phyloP scores from a whole-genome alignment of 306 rosid species.

The Fagus crenata region DNA sequence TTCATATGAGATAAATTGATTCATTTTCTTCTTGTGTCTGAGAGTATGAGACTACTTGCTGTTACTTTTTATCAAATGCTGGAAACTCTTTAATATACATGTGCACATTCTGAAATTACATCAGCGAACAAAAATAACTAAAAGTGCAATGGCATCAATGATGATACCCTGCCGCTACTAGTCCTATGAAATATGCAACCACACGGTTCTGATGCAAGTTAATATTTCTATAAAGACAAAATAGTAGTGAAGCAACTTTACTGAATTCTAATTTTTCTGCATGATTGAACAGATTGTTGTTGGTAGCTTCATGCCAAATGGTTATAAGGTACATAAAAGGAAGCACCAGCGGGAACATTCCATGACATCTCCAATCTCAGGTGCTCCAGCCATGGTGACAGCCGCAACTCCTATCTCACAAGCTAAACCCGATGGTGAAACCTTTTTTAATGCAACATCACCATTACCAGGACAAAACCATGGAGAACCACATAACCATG shows the following conservation, averaged over 20 bases:
- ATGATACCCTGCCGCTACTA: not conserved
- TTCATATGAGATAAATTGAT: not conserved
- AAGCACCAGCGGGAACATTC: constrained; percentile 52
- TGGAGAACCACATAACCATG: constrained; percentile 44
- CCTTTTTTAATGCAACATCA: constrained; percentile 11
- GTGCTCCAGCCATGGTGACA: constrained; percentile 38
- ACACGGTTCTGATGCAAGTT: not conserved
- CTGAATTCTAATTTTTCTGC: constrained; percentile 1
- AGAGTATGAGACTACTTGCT: too few relatives aligned
- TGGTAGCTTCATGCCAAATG: constrained; percentile 69
- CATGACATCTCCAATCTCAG: constrained; percentile 38
- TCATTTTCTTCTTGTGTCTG: too few relatives aligned
- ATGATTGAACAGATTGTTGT: constrained; percentile 57
- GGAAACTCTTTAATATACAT: too few relatives aligned
- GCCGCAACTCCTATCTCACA: constrained; percentile 56
- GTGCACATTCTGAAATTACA: too few relatives aligned
- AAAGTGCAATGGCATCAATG: not conserved
- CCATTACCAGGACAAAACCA: constrained; percentile 37
- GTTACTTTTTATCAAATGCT: too few relatives aligned
- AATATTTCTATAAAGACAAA: too few relatives aligned
- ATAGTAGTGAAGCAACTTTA: not conserved
- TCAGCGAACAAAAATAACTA: too few relatives aligned
- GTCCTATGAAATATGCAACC: not conserved
- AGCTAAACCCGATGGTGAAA: constrained; percentile 41
- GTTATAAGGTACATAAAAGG: constrained; percentile 47